These are phyloP conservation scores for Salix dunnii DNA, from an alignment of 345 rosid species.

Conservation along the genomic window DNA sequence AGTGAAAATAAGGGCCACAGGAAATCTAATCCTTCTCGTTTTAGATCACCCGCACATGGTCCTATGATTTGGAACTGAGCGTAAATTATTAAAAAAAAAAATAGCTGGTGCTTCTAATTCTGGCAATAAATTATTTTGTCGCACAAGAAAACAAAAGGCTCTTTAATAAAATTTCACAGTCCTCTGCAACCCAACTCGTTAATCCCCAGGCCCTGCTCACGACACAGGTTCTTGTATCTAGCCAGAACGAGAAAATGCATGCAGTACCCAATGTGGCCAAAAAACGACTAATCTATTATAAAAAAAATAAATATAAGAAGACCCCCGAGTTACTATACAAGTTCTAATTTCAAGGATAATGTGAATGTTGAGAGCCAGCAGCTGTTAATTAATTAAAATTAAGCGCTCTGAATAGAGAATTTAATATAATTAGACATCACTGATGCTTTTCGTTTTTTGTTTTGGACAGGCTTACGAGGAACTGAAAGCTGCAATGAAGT, in stretches of 20 bases:
- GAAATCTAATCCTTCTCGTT: conserved; percentile 48
- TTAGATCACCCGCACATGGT: conserved; percentile 53
- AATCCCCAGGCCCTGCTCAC: conserved; percentile 19
- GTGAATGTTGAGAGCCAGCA: neutral
- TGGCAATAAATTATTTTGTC: conserved; percentile 4
- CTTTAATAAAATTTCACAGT: conserved; percentile 17
- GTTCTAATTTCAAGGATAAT: neutral
- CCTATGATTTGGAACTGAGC: conserved; percentile 26
- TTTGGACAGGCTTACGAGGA: neutral
- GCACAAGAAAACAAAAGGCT: neutral
- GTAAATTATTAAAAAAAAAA: conserved; percentile 10
- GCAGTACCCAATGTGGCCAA: neutral
- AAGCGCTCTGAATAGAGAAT: neutral
- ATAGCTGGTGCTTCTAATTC: conserved; percentile 14
- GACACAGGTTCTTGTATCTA: conserved; percentile 22
- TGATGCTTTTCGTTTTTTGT: neutral
- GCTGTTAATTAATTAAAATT: neutral
- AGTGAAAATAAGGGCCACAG: conserved; percentile 33
- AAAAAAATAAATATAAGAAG: neutral
- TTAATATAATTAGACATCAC: neutral
- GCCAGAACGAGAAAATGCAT: conserved; percentile 3
- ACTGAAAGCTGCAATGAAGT: neutral
- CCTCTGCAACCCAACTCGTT: conserved; percentile 1
- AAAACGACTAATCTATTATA: neutral
- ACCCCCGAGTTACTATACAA: neutral